These are phyloP conservation scores for Ustilago lituana DNA, from an alignment of 1,284 basidiomycete genomes.

Conservation along the genomic window DNA sequence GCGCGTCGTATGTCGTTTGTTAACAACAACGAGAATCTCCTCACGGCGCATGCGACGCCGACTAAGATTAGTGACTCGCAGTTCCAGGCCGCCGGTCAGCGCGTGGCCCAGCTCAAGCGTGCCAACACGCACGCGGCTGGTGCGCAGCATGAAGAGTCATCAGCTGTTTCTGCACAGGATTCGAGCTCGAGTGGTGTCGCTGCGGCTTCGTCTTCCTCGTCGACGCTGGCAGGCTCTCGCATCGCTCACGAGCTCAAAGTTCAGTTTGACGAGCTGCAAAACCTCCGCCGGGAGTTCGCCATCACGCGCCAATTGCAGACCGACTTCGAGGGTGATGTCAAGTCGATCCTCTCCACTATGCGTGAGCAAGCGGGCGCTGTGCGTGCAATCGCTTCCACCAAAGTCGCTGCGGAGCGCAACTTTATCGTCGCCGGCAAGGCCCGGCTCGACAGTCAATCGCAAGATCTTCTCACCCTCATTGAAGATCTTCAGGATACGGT, in stretches of 20 bases:
- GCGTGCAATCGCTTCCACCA: conserved; percentile 75
- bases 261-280: conserved; percentile 93
- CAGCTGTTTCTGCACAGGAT: not conserved
- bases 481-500: conserved; percentile 93
- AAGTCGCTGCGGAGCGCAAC: conserved; percentile 84
- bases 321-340: conserved; percentile 90
- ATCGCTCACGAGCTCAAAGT: conserved; percentile 77
- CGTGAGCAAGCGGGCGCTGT: conserved; percentile 85
- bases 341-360: conserved; percentile 80
- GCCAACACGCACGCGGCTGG: conserved; percentile 37
- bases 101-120: conserved; percentile 58
- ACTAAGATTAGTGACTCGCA: conserved; percentile 61
- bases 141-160: conserved; percentile 11
- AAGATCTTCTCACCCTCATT: conserved; percentile 88
- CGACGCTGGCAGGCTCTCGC: conserved; percentile 33
- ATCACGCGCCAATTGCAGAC: conserved; percentile 92
- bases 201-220: conserved; percentile 5
- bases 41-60: conserved; percentile 27
- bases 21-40: conserved; percentile 20
- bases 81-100: conserved; percentile 61
- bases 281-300: conserved; percentile 88
- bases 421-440: conserved; percentile 91
- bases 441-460: conserved; percentile 85
- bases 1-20: conserved; percentile 35
- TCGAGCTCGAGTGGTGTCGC: not conserved